These are phyloP conservation scores for Lactifluus echinatus DNA, from an alignment of 768 basidiomycete genomes.

Conservation along the genomic window DNA sequence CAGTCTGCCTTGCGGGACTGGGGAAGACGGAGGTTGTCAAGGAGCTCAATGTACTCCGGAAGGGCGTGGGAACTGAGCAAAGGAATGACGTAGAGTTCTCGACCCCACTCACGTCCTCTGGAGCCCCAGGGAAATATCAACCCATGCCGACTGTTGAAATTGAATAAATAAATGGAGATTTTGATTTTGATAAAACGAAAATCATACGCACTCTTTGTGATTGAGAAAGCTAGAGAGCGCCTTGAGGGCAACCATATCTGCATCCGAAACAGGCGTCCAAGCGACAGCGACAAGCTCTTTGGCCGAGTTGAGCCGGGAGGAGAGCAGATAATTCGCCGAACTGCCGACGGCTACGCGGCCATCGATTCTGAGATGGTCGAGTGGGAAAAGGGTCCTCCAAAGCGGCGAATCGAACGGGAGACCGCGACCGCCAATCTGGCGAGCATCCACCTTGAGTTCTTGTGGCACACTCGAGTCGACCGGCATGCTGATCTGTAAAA, in stretches of 20 bases:
- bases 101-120: constrained; percentile 65
- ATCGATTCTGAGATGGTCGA: constrained; percentile 62
- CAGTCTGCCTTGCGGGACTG: constrained; percentile 53
- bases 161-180: not conserved
- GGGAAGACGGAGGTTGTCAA: constrained; percentile 69
- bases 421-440: constrained; percentile 70
- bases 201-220: constrained; percentile 53
- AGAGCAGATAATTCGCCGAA: constrained; percentile 69
- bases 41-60: constrained; percentile 78
- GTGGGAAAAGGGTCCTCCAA: constrained; percentile 74
- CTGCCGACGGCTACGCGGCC: constrained; percentile 75
- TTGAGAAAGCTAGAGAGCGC: constrained; percentile 58
- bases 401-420: constrained; percentile 49
- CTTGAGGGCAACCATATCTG: constrained; percentile 44
- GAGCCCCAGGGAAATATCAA: constrained; percentile 81
- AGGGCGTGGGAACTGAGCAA: constrained; percentile 54
- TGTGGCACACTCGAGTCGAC: constrained; percentile 62
- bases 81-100: constrained; percentile 83
- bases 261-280: constrained; percentile 46
- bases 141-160: constrained; percentile 61
- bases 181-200: constrained; percentile 8
- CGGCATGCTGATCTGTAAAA: constrained; percentile 64
- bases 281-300: constrained; percentile 77
- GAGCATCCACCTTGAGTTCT: constrained; percentile 56
- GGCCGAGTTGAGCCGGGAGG: constrained; percentile 63